Evolutionary conservation across 192 early-diverging fungal genomes (phyloP).

Genomic region (Coemansia sp.): DNA sequence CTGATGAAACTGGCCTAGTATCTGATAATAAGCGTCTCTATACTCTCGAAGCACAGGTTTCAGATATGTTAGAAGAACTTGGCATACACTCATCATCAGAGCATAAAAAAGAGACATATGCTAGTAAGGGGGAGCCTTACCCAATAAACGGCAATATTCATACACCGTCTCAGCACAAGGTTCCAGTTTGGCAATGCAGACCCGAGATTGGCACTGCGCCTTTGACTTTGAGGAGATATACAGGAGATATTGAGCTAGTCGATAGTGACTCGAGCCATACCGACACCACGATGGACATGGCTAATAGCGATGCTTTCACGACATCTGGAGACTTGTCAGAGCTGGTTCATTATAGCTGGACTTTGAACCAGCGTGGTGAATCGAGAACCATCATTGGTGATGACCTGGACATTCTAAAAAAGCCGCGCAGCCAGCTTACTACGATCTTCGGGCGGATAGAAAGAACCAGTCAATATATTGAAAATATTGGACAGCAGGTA

Average conservation of each 20-base stretch:
- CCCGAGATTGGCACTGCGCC: slow-evolving; percentile 1
- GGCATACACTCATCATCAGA: slow-evolving; percentile 17
- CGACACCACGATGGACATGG: slow-evolving; percentile 14
- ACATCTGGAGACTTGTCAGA: not conserved
- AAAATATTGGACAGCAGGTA: slow-evolving; percentile 22
- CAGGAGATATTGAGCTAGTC: slow-evolving; percentile 20
- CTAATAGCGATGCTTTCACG: slow-evolving; percentile 10
- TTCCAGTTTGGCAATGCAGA: slow-evolving; percentile 22
- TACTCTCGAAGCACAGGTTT: slow-evolving; percentile 36
- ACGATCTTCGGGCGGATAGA: slow-evolving; percentile 31
- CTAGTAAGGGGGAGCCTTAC: not conserved
- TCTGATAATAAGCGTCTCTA: slow-evolving; percentile 12
- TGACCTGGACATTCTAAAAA: slow-evolving; percentile 5
- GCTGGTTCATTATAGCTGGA: slow-evolving; percentile 9
- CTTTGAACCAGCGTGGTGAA: not conserved
- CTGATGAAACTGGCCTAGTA: not conserved
- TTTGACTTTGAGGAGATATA: not conserved
- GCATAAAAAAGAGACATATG: slow-evolving; percentile 2
- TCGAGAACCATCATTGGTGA: not conserved
- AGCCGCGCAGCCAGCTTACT: slow-evolving; percentile 16
- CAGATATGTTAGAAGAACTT: slow-evolving; percentile 38
- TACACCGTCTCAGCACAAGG: not conserved
- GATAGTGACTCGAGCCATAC: slow-evolving; percentile 48
- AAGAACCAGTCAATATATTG: slow-evolving; percentile 24
- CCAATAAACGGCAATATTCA: not conserved